Evolutionary conservation across 768 basidiomycete species (phyloP).

Genomic region (Hebeloma cylindrosporum): DNA sequence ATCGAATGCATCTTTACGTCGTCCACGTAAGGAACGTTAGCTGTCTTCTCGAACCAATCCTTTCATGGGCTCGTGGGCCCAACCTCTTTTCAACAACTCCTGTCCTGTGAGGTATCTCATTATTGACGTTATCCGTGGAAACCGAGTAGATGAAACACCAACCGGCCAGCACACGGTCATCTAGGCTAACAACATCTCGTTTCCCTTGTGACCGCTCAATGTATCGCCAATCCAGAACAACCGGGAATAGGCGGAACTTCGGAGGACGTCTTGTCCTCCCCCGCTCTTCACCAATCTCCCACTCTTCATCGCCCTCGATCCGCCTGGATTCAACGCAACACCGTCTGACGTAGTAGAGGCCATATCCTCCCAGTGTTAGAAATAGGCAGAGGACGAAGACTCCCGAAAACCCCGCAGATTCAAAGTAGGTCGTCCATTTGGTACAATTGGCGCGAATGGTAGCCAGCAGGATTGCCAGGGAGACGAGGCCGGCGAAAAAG

Average conservation of each 20-base stretch:
- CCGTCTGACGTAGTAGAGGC: conserved; percentile 3
- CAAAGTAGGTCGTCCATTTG: conserved; percentile 10
- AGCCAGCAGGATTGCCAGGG: conserved; percentile 21
- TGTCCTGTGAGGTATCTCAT: no score
- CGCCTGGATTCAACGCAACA: background rate
- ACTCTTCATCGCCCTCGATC: conserved; percentile 7
- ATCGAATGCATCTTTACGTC: no score
- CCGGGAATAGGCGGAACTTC: conserved; percentile 8
- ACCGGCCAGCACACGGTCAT: background rate
- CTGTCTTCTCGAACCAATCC: no score
- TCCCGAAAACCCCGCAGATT: conserved; percentile 14
- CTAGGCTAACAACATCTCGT: background rate
- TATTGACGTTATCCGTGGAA: no score
- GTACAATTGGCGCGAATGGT: conserved; percentile 21
- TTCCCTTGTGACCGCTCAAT: background rate
- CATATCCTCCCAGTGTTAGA: conserved; percentile 8
- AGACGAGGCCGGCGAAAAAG: conserved; percentile 21
- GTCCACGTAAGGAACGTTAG: no score
- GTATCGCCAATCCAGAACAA: conserved; percentile 1
- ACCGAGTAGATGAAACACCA: no score
- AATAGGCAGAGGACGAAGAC: conserved; percentile 16
- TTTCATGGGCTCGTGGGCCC: no score
- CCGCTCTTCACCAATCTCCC: background rate
- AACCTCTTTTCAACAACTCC: no score
- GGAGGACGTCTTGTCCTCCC: background rate